Conservation (phyloP, 1,139 yeast genomes). For the Yamadazyma songkhlaensis region DNA sequence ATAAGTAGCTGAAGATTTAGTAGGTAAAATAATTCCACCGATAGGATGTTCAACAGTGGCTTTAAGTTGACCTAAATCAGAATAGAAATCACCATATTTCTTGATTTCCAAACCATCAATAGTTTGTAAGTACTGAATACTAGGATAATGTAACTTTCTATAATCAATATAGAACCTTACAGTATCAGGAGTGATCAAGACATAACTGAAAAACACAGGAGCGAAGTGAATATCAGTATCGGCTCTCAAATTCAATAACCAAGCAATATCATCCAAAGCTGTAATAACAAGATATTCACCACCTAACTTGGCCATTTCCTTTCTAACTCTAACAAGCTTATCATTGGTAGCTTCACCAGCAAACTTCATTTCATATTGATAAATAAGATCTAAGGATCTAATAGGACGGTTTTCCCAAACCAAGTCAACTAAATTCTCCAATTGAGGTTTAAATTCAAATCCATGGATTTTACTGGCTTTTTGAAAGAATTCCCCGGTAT, state of each 20-base stretch:
- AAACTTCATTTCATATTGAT: constrained; percentile 35
- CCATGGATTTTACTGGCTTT: constrained; percentile 19
- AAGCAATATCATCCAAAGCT: constrained; percentile 53
- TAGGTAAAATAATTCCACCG: constrained; percentile 30
- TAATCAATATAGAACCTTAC: constrained; percentile 38
- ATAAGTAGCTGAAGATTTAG: constrained; percentile 27
- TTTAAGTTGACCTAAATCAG: constrained; percentile 24
- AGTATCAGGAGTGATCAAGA: constrained; percentile 28
- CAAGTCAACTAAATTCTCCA: constrained; percentile 34
- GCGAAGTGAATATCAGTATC: constrained; percentile 44
- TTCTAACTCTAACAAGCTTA: constrained; percentile 31
- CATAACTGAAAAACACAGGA: constrained; percentile 52
- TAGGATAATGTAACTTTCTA: constrained; percentile 25
- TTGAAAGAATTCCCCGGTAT: constrained; percentile 34
- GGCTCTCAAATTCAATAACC: constrained; percentile 51
- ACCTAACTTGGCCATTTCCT: constrained; percentile 18
- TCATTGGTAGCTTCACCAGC: constrained; percentile 42
- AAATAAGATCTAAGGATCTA: constrained; percentile 38
- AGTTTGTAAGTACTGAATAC: constrained; percentile 19
- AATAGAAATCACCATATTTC: constrained; percentile 29
- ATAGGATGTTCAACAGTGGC: constrained; percentile 17
- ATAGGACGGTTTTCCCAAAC: constrained; percentile 45
- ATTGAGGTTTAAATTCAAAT: constrained; percentile 31
- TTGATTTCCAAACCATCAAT: constrained; percentile 29
- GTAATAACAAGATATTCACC: constrained; percentile 35